A percentile compares a stretch with the other conserved stretches of the same genome.
These are phyloP conservation scores for Russula sp. DNA, from an alignment of 768 basidiomycete genomes.

Conservation along the genomic window DNA sequence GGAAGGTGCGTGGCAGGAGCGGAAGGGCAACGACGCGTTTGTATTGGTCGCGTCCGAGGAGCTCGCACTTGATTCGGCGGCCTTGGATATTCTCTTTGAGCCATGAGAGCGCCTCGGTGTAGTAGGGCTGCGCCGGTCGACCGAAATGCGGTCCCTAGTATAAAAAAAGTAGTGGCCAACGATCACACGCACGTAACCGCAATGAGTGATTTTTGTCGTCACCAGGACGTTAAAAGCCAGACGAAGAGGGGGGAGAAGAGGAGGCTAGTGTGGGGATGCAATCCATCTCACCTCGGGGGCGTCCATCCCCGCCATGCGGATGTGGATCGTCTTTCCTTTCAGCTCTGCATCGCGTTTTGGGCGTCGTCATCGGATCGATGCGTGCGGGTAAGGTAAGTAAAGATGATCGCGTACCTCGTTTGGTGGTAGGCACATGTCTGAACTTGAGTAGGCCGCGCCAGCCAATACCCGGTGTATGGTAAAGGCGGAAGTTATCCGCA, in stretches of 20 bases:
- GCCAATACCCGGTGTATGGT: slow-evolving; percentile 74
- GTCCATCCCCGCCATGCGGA: slow-evolving; percentile 86
- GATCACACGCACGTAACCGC: neutral
- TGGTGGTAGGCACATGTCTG: slow-evolving; percentile 48
- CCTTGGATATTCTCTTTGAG: slow-evolving; percentile 50
- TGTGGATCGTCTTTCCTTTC: slow-evolving; percentile 74
- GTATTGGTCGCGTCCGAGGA: slow-evolving; percentile 78
- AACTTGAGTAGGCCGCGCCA: slow-evolving; percentile 71
- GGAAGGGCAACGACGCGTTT: slow-evolving; percentile 69
- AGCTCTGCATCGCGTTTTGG: slow-evolving; percentile 40
- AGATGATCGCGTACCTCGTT: slow-evolving; percentile 41
- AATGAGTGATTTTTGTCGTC: neutral
- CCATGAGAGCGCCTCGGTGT: slow-evolving; percentile 70
- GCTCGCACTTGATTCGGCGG: slow-evolving; percentile 59
- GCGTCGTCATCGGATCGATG: neutral
- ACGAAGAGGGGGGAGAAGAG: too few relatives aligned
- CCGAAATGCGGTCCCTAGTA: slow-evolving; percentile 77
- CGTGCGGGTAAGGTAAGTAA: neutral
- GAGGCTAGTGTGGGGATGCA: too few relatives aligned
- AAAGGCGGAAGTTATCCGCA: slow-evolving; percentile 82
- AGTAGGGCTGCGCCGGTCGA: slow-evolving; percentile 64
- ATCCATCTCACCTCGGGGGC: slow-evolving; percentile 88
- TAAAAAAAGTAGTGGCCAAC: neutral
- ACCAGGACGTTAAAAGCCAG: too few relatives aligned
- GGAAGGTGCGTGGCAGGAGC: slow-evolving; percentile 34